Evolutionary conservation across 2,329 filamentous ascomycete species (phyloP), one percentile per base, ranked within the genome.

Genomic region (Fusarium sp.): DNA sequence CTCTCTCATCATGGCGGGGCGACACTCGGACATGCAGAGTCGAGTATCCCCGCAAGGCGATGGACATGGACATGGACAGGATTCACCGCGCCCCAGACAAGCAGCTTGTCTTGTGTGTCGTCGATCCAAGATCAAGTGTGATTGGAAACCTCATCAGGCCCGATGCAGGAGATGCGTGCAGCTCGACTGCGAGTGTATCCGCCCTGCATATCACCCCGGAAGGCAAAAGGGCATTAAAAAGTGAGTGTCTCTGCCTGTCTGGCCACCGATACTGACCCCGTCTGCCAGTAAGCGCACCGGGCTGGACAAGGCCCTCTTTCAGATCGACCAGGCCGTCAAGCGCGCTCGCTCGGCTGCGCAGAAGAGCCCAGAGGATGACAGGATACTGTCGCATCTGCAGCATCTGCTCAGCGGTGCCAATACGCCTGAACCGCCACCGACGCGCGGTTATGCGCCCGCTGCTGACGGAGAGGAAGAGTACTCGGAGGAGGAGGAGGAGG

Each of bases 191-290:
- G 85, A 90, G 56, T 92, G 89, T 71, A 77, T 90, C 6, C 85
- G 90, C 3, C 88, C 83, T n/a, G 84, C 84, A n/a, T 90, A 91
- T 70, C 88, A 91, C 60, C 83, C 90, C 4, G 89, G 89, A 8
- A 80, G 89, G 45, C 88, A 90, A 70, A 91, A 91, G 70, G 89
- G 89, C 19, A 88, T 91, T 57, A 92, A 91, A 73, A 92, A 92
- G 89, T 89, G 75, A 75, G 79, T 6, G 65, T 13, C 36, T 4
- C n/a, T 13, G 29, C 35, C 4, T 9, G 27, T 23, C 3, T 13
- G 6, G n/a, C n/a, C 36, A 9, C 4, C 13, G n/a, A 9, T 29
- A 44, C 57, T 64, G 52, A 61, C 54, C 21, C 19, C 19, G 19
- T 19, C 19, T 53, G 32, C 27, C 61, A 91, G 89, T 73, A 92